Base-by-base conservation (phyloP, 2,329 filamentous ascomycete genomes). In the Scedosporium apiospermum region DNA sequence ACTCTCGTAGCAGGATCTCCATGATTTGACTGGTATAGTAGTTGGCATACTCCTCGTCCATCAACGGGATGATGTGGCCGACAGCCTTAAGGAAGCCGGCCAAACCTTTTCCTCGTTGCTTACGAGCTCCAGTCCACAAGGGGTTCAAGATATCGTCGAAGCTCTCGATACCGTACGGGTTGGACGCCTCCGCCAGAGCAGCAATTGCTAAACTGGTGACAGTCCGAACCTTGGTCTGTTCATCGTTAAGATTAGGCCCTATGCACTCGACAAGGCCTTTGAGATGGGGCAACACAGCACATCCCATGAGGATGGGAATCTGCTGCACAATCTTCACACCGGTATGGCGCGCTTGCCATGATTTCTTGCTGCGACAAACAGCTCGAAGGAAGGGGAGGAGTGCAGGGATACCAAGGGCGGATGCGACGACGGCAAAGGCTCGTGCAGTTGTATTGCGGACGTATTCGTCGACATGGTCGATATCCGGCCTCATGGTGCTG, bases 241-340 rank as follows among this genome's bases (percentile, higher is more conserved):
- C 95, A 69, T 99, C 95, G 70, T 96, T 96, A 14, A 99, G 82
- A 72, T 97, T 97, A 60, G 93, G 91, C 14, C 89, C 91, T 71
- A 99, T 97, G 74, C 93, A 98, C 68, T 98, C 95, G 6, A 99
- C 95, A 10, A 99, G 80, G 4, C 93, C 93, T 75, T 97, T 98
- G 61, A 99, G 81, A 75, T 99, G 93, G 41, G 95, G 95, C 27
- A 99, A 79, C 60, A 99, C 91, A 55, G 95, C 95, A 72, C 95
- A 99, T 30, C 95, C 95, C 95, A 99, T 99, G 4, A 99, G 79
- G 68, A 99, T 99, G 23, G 95, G 93, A 69, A 99, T 98, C 73
- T 99, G 95, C 74, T 99, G 95, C 16, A 99, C 90, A 72, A 99
- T 99, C 80, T 99, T 99, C 67, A 99, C 95, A 78, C 95, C 95